Conservation (phyloP, 2,329 filamentous ascomycete genomes). For the Xylaria hypoxylon region DNA sequence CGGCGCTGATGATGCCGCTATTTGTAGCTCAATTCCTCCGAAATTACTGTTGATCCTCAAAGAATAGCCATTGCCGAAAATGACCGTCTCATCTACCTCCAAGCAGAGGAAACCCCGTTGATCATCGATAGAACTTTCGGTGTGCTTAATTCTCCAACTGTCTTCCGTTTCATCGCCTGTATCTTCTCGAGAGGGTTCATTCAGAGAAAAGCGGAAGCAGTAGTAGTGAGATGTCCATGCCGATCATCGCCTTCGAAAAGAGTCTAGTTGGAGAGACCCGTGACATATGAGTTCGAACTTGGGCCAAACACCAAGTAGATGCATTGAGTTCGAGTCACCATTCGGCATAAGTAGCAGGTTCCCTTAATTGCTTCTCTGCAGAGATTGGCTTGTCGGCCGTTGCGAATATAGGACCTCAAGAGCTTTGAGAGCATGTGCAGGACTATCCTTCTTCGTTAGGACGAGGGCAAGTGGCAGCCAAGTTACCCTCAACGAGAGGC, state of each 20-base stretch:
- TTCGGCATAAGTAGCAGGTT: neutral
- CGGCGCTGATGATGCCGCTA: neutral
- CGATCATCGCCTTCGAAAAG: too few species aligned
- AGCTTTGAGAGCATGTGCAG: neutral
- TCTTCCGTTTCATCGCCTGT: too few species aligned
- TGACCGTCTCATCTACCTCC: too few species aligned
- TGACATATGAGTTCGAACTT: neutral
- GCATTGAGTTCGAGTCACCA: neutral
- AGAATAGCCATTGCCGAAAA: neutral
- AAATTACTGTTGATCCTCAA: neutral
- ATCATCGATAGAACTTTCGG: too few species aligned
- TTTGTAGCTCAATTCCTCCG: neutral
- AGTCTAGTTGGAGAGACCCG: neutral
- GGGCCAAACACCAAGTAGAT: neutral
- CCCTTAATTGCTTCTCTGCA: neutral
- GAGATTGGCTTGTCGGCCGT: neutral
- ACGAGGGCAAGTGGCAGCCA: neutral
- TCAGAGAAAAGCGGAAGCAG: too few species aligned
- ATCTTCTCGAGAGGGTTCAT: too few species aligned
- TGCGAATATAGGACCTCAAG: neutral
- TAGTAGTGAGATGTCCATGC: too few species aligned
- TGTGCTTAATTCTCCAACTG: too few species aligned
- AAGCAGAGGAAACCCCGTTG: too few species aligned
- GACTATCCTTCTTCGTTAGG: neutral
- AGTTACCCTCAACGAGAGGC: neutral